Base-by-base conservation (phyloP, 345 rosid genomes). In the Euphorbia peplus region DNA sequence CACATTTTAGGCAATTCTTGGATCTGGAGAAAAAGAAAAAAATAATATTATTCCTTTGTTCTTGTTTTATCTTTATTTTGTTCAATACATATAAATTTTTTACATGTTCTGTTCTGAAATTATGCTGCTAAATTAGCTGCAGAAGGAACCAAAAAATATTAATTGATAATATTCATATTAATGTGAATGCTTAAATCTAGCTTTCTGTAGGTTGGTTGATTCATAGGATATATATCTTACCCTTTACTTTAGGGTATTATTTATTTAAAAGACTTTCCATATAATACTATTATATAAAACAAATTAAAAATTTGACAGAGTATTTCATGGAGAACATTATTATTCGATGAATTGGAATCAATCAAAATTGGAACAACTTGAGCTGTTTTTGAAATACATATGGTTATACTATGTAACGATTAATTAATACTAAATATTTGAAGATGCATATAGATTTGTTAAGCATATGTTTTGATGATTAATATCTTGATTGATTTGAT, bases 1-100 rank as follows among this genome's bases (percentile, higher is more conserved):
- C 47, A 42, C 39, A 25, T 57, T 64, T 61, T 32, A 64, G 66
- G 64, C 12, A 66, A 62, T 48, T 75, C 78, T 77, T 73, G 81
- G 83, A 79, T 82, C 82, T 14, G 67, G 66, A 68, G n/a, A n/a
- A n/a, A n/a, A n/a, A n/a, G n/a, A n/a, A n/a, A n/a, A n/a, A n/a
- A n/a, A n/a, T n/a, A n/a, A n/a, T n/a, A n/a, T n/a, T n/a, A n/a
- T n/a, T n/a, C n/a, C n/a, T n/a, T n/a, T n/a, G n/a, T 54, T 67
- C 71, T 41, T 74, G 54, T 67, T 69, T 67, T 52, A 29, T 32
- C 55, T 62, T 35, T 50, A 3, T 0, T 24, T 24, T 24, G 18
- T 50, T 16, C n/a, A 57, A 54, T 70, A 29, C 63, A 25, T 46
- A 47, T 13, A 63, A 60, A 47, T 26, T 39, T 39, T 52, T 39